phyloP scores from a whole-genome alignment of 2,329 filamentous ascomycete genomes.

The Ascochyta fabae region DNA sequence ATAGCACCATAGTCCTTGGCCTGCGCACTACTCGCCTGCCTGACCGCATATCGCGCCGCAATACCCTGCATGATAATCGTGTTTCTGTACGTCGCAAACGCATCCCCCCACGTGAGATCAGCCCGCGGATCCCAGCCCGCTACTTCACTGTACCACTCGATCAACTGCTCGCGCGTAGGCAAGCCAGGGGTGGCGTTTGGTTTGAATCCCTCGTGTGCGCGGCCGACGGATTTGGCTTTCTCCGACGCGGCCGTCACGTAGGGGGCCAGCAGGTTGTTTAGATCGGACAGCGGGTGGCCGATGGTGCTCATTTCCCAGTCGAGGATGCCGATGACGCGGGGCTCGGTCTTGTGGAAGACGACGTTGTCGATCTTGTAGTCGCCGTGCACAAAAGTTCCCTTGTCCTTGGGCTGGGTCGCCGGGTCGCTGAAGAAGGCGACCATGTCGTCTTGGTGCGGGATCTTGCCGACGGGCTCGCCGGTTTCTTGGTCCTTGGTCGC shows the following conservation, averaged over 20 bases:
- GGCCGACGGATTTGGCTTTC: conserved; percentile 48
- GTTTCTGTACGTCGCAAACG: conserved; percentile 66
- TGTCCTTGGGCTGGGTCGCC: conserved; percentile 74
- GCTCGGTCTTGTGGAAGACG: conserved; percentile 83
- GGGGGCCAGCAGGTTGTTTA: conserved; percentile 74
- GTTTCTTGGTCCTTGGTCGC: conserved; percentile 78
- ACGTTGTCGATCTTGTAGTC: conserved; percentile 83
- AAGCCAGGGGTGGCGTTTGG: conserved; percentile 71
- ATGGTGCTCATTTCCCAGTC: conserved; percentile 97
- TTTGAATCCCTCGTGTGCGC: conserved; percentile 62
- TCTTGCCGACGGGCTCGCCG: conserved; percentile 74
- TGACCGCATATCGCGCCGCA: conserved; percentile 79
- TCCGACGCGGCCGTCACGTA: conserved; percentile 51
- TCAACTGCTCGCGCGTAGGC: conserved; percentile 63
- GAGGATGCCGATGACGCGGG: conserved; percentile 87
- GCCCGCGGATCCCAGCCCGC: conserved; percentile 73
- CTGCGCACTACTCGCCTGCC: conserved; percentile 88
- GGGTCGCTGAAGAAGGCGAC: conserved; percentile 77
- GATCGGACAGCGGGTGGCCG: conserved; percentile 91
- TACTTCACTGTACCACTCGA: conserved; percentile 70
- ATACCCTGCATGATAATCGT: conserved; percentile 84
- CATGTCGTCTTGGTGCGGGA: conserved; percentile 84
- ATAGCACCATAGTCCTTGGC: conserved; percentile 74
- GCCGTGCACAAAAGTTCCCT: conserved; percentile 83
- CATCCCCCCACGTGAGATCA: conserved; percentile 68